Conservation (phyloP, 352 stramenopile species). For the Phytophthora pini region DNA sequence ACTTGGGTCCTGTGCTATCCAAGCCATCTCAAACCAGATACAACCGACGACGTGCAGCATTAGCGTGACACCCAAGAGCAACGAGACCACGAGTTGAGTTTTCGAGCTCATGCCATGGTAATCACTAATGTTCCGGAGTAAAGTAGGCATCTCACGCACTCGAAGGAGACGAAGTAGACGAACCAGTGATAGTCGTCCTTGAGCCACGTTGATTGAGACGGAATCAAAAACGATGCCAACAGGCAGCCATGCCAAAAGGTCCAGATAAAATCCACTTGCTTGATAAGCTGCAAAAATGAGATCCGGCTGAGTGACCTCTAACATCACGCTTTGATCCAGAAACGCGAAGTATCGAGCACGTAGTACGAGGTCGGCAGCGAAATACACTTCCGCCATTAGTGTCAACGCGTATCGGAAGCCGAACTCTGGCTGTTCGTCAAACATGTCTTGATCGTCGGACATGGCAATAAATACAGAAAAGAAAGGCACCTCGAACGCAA, state of each 20-base stretch:
- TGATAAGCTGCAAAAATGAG: slow-evolving; percentile 70
- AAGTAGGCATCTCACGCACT: slow-evolving; percentile 44
- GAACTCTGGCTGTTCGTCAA: slow-evolving; percentile 43
- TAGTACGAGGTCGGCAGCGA: slow-evolving; percentile 56
- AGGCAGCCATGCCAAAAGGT: slow-evolving; percentile 56
- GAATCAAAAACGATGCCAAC: slow-evolving; percentile 60
- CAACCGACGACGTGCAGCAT: slow-evolving; percentile 70
- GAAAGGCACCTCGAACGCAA: slow-evolving; percentile 75
- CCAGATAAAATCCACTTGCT: slow-evolving; percentile 53
- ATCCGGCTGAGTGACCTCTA: slow-evolving; percentile 51
- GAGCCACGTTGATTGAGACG: slow-evolving; percentile 18
- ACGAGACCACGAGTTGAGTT: slow-evolving; percentile 44
- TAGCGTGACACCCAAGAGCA: slow-evolving; percentile 61
- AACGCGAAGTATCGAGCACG: slow-evolving; percentile 61
- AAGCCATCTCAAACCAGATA: slow-evolving; percentile 75
- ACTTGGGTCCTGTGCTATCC: slow-evolving; percentile 16
- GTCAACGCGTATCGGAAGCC: slow-evolving; percentile 45
- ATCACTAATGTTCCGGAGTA: slow-evolving; percentile 62
- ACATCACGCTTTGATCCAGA: slow-evolving; percentile 62
- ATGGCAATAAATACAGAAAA: slow-evolving; percentile 79
- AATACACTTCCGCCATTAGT: slow-evolving; percentile 60
- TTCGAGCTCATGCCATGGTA: slow-evolving; percentile 73
- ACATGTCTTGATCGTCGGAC: slow-evolving; percentile 56
- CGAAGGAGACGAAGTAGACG: slow-evolving; percentile 58
- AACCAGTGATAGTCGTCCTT: slow-evolving; percentile 51